phyloP scores from a whole-genome alignment of 75 land plant species.

The Picea glauca region DNA sequence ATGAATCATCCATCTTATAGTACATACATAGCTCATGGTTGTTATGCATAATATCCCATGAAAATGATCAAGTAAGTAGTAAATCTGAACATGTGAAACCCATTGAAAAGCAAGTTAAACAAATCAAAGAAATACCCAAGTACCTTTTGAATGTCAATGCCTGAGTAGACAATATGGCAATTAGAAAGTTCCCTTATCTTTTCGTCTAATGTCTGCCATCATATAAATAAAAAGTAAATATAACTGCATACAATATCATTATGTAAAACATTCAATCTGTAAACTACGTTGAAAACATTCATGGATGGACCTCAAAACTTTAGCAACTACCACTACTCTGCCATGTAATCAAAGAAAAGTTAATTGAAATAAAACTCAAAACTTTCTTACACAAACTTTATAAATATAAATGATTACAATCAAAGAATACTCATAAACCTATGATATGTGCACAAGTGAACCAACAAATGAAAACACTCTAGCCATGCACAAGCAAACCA shows the following conservation, averaged over 20 bases:
- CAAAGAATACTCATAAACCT: too few relatives aligned
- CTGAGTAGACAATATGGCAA: slow-evolving; percentile 78
- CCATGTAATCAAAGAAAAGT: neutral
- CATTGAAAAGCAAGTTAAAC: neutral
- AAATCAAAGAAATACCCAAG: neutral
- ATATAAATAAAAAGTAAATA: slow-evolving; percentile 11
- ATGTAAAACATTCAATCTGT: neutral
- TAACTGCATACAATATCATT: neutral
- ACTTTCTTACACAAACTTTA: too few relatives aligned
- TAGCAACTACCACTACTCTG: neutral
- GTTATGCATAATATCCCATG: neutral
- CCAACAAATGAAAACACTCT: too few relatives aligned
- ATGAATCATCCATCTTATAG: neutral
- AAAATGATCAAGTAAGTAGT: neutral
- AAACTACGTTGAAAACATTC: neutral
- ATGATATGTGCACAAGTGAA: too few relatives aligned
- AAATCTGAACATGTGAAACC: neutral
- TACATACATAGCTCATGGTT: neutral
- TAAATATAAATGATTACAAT: too few relatives aligned
- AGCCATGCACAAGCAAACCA: too few relatives aligned
- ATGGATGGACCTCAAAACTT: neutral
- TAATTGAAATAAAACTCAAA: neutral
- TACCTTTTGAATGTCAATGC: slow-evolving; percentile 94
- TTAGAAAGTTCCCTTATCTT: slow-evolving; percentile 92
- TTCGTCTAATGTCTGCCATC: slow-evolving; percentile 89